Conservation (phyloP, 2,329 filamentous ascomycete species). For the Aspergillus thermomutatus region DNA sequence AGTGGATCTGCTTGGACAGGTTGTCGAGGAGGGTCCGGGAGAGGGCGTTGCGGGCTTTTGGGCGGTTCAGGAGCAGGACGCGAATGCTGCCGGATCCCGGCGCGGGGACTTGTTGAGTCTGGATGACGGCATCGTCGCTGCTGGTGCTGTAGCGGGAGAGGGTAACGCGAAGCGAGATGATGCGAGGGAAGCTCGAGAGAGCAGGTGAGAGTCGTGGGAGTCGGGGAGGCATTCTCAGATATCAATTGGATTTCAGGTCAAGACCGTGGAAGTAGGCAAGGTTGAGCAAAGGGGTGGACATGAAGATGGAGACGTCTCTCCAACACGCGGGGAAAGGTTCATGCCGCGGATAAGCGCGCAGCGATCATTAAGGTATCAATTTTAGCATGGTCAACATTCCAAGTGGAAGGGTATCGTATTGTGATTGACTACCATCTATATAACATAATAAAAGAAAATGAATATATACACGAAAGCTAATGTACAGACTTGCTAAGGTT, state of each 20-base stretch:
- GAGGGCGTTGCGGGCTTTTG: conserved; percentile 83
- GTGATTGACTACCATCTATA: conserved; percentile 6
- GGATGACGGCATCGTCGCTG: conserved; percentile 48
- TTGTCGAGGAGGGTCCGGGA: conserved; percentile 72
- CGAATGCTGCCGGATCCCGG: conserved; percentile 80
- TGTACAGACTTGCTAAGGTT: conserved; percentile 19
- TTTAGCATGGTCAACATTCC: too few relatives aligned
- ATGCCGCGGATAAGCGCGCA: conserved; percentile 17
- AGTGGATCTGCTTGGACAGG: conserved; percentile 69
- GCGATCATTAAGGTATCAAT: too few relatives aligned
- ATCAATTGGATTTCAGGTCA: not conserved
- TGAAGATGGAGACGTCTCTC: conserved; percentile 1
- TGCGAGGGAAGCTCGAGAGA: conserved; percentile 15
- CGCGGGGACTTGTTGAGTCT: conserved; percentile 71
- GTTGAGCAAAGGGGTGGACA: conserved; percentile 5
- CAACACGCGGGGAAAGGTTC: conserved; percentile 23
- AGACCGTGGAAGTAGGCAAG: not conserved
- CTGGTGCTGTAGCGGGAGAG: conserved; percentile 34
- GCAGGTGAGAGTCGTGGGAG: conserved; percentile 23
- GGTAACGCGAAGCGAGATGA: conserved; percentile 24
- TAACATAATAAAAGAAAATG: not conserved
- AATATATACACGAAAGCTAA: conserved; percentile 13
- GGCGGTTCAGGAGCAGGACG: conserved; percentile 82
- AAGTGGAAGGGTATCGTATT: conserved; percentile 13
- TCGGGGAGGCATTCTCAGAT: conserved; percentile 32